phyloP scores from a whole-genome alignment of 129 eudicot genomes.

The Silybum marianum region DNA sequence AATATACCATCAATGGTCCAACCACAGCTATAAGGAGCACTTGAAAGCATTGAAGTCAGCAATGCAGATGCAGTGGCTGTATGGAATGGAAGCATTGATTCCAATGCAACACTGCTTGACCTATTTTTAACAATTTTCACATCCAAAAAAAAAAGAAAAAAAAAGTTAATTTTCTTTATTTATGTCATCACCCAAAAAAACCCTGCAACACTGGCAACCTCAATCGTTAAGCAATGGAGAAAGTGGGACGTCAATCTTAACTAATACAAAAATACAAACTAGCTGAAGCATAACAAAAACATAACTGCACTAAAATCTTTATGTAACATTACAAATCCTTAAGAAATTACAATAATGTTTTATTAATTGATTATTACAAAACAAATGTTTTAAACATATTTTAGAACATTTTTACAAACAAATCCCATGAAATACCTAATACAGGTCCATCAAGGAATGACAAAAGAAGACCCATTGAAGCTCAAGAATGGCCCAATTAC shows the following conservation, averaged over 20 bases:
- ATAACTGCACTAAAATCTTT: too few relatives aligned
- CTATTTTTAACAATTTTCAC: conserved; percentile 34
- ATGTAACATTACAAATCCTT: background rate
- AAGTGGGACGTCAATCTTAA: background rate
- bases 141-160: background rate
- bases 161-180: background rate
- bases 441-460: too few relatives aligned
- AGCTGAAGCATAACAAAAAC: too few relatives aligned
- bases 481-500: too few relatives aligned
- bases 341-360: background rate
- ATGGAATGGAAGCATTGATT: conserved; percentile 71
- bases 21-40: conserved; percentile 53
- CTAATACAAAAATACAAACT: background rate
- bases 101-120: conserved; percentile 48
- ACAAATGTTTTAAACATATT: too few relatives aligned
- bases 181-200: background rate
- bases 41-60: conserved; percentile 80
- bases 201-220: too few relatives aligned
- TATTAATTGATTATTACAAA: too few relatives aligned
- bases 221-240: background rate
- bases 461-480: too few relatives aligned
- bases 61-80: conserved; percentile 87
- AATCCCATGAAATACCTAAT: too few relatives aligned
- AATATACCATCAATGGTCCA: conserved; percentile 78
- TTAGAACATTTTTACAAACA: too few relatives aligned